Evolutionary conservation across 768 basidiomycete genomes (phyloP), one percentile per base, ranked within the genome.

Genomic region (Hypholoma fasciculare): DNA sequence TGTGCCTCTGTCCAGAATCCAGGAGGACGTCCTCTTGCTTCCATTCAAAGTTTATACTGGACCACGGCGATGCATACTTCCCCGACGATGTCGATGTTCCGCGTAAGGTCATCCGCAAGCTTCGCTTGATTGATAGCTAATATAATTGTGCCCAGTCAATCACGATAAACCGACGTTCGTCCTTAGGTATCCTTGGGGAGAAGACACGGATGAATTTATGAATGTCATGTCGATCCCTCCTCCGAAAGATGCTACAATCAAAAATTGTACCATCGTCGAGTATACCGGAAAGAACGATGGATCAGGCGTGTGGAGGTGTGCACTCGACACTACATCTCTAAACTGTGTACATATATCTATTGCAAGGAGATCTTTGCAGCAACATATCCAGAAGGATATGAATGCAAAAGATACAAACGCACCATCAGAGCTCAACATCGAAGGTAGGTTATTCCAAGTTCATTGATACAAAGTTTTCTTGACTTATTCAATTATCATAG

Each of bases 291-390:
- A 8, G 4, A 52, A 65, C 23, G 23, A 58, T 13, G 56, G 63
- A 1, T 20, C 47, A n/a, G 61, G 61, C 1, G 40, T n/a, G 0
- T 65, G 63, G 61, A 54, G 16, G 4, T 65, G 63, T 47, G 53
- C 16, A 20, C 43, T n/a, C 1, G 56, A 65, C n/a, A 39, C 49
- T 34, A 9, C 9, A 34, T 9, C n/a, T n/a, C n/a, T n/a, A n/a
- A n/a, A 2, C 4, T 26, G 19, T 61, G 60, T 27, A 9, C 30
- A 1, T 60, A 61, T 23, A 58, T 61, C 23, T 2, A 54, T 46
- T 0, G 60, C 60, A 0, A 39, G 48, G 7, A 54, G 54, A 9
- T 30, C 54, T 0, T 49, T 64, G 3, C 60, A 59, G 34, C 49
- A 49, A 20, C 47, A 51, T 36, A 6, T 64, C n/a, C 46, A 49